phyloP scores from a whole-genome alignment of 495 filamentous ascomycete species.

The Aspergillus taichungensis region DNA sequence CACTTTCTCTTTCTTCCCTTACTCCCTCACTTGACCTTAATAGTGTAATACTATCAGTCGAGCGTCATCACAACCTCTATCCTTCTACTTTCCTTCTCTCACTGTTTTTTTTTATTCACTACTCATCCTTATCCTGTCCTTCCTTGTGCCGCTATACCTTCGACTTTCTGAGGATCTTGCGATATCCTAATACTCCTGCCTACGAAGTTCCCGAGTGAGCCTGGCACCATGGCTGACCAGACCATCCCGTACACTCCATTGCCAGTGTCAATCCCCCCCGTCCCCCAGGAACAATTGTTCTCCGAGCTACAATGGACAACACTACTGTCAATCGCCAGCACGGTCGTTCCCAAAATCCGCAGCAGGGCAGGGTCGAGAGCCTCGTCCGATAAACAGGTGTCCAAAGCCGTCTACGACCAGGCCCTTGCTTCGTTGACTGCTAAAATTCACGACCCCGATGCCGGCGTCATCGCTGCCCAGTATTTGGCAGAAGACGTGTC shows the following conservation, averaged over 20 bases:
- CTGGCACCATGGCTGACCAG: slow-evolving; percentile 15
- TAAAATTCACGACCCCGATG: slow-evolving; percentile 21
- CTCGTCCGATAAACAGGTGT: slow-evolving; percentile 22
- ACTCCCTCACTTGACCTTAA: no score
- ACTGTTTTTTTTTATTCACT: no score
- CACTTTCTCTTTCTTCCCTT: no score
- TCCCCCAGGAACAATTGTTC: slow-evolving; percentile 30
- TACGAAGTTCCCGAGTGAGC: no score
- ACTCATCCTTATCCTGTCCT: no score
- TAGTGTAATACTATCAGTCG: no score
- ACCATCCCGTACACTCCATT: slow-evolving; percentile 26
- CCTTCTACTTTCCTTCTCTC: no score
- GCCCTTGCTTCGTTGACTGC: slow-evolving; percentile 21
- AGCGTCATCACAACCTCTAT: no score
- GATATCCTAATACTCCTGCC: neutral
- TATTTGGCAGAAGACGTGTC: slow-evolving; percentile 45
- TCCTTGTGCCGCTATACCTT: no score
- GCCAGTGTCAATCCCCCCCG: slow-evolving; percentile 36
- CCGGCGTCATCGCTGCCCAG: slow-evolving; percentile 20
- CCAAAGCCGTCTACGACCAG: slow-evolving; percentile 26
- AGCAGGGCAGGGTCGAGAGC: slow-evolving; percentile 18
- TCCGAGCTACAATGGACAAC: slow-evolving; percentile 46
- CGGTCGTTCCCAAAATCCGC: slow-evolving; percentile 44
- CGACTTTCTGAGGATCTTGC: no score
- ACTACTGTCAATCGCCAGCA: slow-evolving; percentile 45